phyloP scores from a whole-genome alignment of 345 rosid species.

The Trapa incisa region DNA sequence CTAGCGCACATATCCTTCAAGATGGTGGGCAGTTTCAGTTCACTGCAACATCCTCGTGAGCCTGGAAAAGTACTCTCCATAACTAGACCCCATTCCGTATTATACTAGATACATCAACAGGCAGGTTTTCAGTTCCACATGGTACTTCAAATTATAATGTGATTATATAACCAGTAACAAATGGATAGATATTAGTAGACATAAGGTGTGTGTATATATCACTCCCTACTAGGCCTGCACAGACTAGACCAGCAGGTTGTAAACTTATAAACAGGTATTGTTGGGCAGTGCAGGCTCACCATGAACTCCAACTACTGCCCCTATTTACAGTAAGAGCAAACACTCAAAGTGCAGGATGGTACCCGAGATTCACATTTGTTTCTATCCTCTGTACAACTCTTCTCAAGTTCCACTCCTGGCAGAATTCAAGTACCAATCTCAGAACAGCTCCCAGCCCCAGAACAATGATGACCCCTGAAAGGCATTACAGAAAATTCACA shows the following conservation, averaged over 20 bases:
- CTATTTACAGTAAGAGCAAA: constrained; percentile 16
- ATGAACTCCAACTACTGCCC: neutral
- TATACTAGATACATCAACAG: neutral
- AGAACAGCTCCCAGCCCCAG: constrained; percentile 90
- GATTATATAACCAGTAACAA: neutral
- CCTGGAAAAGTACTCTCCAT: neutral
- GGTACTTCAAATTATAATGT: neutral
- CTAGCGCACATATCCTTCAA: too few species aligned
- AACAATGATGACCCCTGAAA: constrained; percentile 72
- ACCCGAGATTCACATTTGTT: constrained; percentile 33
- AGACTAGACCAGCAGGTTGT: neutral
- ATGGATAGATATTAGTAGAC: neutral
- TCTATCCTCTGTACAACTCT: constrained; percentile 68
- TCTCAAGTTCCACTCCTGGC: constrained; percentile 72
- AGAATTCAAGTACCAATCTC: constrained; percentile 67
- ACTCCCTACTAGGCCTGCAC: neutral
- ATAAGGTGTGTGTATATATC: neutral
- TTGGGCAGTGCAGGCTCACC: neutral
- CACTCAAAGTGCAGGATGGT: constrained; percentile 54
- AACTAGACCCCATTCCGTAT: neutral
- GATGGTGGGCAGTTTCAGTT: neutral
- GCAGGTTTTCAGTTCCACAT: neutral
- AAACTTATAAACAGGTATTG: neutral
- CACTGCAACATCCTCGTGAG: neutral
- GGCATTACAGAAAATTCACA: neutral